phyloP scores from a whole-genome alignment of 208 protist species.

The Plasmodiophora brassicae region DNA sequence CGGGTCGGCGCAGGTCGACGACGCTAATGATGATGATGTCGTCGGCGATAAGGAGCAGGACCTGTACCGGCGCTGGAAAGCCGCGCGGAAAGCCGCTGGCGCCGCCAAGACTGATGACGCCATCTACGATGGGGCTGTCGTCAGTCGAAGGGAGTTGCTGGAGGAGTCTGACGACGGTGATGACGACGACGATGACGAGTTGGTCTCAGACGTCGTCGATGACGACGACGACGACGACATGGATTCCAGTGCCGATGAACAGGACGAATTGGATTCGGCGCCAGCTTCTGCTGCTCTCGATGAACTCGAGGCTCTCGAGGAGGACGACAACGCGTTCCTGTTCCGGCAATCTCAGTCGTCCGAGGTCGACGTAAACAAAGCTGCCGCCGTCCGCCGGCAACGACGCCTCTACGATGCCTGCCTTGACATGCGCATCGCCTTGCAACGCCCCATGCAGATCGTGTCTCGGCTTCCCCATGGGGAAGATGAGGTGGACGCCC shows the following conservation, averaged over 20 bases:
- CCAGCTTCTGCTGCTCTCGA: neutral
- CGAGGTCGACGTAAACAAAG: neutral
- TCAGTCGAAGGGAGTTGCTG: too few relatives aligned
- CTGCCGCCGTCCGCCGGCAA: neutral
- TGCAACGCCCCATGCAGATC: neutral
- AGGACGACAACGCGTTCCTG: neutral
- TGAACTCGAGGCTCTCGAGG: neutral
- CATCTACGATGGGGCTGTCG: too few relatives aligned
- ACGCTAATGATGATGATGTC: neutral
- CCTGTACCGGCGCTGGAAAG: neutral
- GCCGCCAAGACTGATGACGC: too few relatives aligned
- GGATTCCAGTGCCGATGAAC: neutral
- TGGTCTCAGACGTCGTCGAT: neutral
- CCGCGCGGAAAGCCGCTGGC: too few relatives aligned
- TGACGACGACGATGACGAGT: neutral
- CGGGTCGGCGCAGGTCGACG: neutral
- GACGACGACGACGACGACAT: neutral
- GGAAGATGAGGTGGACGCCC: neutral
- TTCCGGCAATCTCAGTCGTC: neutral
- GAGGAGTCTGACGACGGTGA: too few relatives aligned
- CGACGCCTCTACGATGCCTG: neutral
- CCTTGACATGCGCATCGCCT: neutral
- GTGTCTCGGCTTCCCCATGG: neutral
- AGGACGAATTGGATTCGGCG: neutral
- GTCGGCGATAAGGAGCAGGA: neutral